phyloP scores from a whole-genome alignment of 768 basidiomycete species.

The Pilatotrama ljubarskyi region DNA sequence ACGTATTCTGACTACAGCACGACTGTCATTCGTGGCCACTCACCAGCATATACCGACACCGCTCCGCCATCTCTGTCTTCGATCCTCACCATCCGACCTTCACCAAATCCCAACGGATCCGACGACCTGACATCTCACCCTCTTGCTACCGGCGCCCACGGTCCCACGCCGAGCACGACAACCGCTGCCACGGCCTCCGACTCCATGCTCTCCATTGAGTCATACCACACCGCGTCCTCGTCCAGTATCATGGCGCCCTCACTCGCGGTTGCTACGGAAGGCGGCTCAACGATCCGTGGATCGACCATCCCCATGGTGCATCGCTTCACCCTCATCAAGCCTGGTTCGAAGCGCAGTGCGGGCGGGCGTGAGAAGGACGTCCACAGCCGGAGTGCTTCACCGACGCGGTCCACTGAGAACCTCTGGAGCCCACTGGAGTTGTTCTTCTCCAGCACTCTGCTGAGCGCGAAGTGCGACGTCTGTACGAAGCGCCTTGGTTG shows the following conservation, averaged over 20 bases:
- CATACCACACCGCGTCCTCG: conserved; percentile 64
- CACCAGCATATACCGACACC: conserved; percentile 33
- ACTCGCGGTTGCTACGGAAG: conserved; percentile 70
- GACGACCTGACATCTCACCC: conserved; percentile 40
- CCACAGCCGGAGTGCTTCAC: conserved; percentile 37
- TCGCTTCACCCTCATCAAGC: conserved; percentile 85
- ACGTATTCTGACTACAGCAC: conserved; percentile 66
- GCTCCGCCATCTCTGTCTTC: conserved; percentile 63
- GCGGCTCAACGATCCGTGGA: conserved; percentile 66
- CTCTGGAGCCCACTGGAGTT: conserved; percentile 74
- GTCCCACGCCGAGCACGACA: conserved; percentile 29
- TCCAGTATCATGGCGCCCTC: conserved; percentile 43
- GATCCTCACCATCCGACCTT: conserved; percentile 67
- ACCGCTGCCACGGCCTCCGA: conserved; percentile 18
- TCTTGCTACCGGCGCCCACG: conserved; percentile 35
- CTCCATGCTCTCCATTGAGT: conserved; percentile 59
- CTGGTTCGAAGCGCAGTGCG: conserved; percentile 57
- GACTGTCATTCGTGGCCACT: conserved; percentile 58
- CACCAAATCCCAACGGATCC: conserved; percentile 49
- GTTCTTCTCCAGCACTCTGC: conserved; percentile 70
- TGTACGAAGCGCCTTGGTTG: conserved; percentile 82
- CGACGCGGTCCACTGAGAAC: conserved; percentile 33
- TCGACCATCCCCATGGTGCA: conserved; percentile 61
- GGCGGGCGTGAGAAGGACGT: conserved; percentile 3
- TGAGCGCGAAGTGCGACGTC: conserved; percentile 78